phyloP scores from a whole-genome alignment of 1,139 yeast genomes.

The Pichia sp. region DNA sequence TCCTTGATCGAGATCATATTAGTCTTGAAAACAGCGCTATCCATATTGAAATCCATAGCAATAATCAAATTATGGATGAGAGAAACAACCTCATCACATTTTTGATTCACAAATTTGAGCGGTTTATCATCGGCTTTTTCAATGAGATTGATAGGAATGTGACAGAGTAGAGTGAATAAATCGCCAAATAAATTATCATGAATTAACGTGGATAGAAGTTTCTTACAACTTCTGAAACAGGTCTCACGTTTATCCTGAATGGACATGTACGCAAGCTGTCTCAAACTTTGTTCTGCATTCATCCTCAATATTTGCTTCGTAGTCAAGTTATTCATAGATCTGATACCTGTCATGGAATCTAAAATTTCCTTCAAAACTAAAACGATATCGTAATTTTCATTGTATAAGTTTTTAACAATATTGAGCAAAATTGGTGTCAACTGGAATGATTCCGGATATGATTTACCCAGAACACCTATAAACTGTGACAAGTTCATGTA shows the following conservation, averaged over 20 bases:
- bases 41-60: slow-evolving; percentile 46
- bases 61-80: slow-evolving; percentile 61
- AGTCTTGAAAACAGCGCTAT: slow-evolving; percentile 29
- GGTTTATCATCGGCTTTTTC: slow-evolving; percentile 37
- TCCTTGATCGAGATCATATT: slow-evolving; percentile 39
- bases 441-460: slow-evolving; percentile 43
- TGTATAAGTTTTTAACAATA: slow-evolving; percentile 58
- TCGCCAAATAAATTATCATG: slow-evolving; percentile 49
- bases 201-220: slow-evolving; percentile 43
- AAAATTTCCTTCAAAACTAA: slow-evolving; percentile 65
- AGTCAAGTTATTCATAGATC: slow-evolving; percentile 58
- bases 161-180: slow-evolving; percentile 56
- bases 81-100: slow-evolving; percentile 64
- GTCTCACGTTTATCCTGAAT: slow-evolving; percentile 57
- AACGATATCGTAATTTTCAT: slow-evolving; percentile 56
- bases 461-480: slow-evolving; percentile 55
- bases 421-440: slow-evolving; percentile 51
- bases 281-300: slow-evolving; percentile 57
- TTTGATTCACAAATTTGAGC: slow-evolving; percentile 64
- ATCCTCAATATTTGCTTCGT: slow-evolving; percentile 58
- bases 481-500: slow-evolving; percentile 65
- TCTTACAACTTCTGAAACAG: slow-evolving; percentile 42
- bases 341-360: slow-evolving; percentile 76
- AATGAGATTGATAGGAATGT: slow-evolving; percentile 38
- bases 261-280: slow-evolving; percentile 48